Conservation (phyloP, 2,329 filamentous ascomycete genomes). For the Trichoderma arundinaceum region DNA sequence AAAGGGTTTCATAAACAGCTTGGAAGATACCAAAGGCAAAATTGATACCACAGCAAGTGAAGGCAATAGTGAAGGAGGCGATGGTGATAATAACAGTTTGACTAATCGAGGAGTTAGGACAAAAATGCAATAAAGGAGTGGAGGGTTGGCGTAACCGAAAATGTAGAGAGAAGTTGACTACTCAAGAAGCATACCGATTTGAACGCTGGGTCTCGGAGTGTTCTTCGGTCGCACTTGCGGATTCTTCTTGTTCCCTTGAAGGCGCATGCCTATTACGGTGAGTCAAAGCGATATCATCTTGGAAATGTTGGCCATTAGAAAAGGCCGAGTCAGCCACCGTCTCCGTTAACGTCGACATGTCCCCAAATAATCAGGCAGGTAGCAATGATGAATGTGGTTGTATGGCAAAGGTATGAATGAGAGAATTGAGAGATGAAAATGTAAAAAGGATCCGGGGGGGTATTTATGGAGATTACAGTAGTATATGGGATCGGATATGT, state of each 20-base stretch:
- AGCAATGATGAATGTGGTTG: not conserved
- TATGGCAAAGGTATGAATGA: not conserved
- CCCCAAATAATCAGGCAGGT: not conserved
- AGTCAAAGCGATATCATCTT: slow-evolving; percentile 19
- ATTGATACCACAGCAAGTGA: slow-evolving; percentile 22
- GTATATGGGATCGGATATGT: too few relatives aligned
- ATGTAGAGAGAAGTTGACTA: not conserved
- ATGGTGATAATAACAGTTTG: slow-evolving; percentile 13
- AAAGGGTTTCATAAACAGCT: slow-evolving; percentile 16
- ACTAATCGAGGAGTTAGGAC: slow-evolving; percentile 17
- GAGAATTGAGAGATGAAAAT: not conserved
- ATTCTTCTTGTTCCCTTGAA: slow-evolving; percentile 8
- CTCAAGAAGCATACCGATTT: slow-evolving; percentile 24
- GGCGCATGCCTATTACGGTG: slow-evolving; percentile 1
- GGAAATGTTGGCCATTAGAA: not conserved
- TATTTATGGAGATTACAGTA: too few relatives aligned
- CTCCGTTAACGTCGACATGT: slow-evolving; percentile 8
- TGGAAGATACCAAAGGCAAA: slow-evolving; percentile 23
- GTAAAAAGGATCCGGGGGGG: too few relatives aligned
- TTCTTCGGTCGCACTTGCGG: not conserved
- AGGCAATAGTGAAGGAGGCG: slow-evolving; percentile 16
- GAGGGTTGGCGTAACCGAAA: slow-evolving; percentile 11
- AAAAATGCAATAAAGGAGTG: not conserved
- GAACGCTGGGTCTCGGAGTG: not conserved
- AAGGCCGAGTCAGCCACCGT: not conserved